These are phyloP conservation scores for Hypoxylon trugodes DNA, from an alignment of 495 filamentous ascomycete species.

Conservation along the genomic window DNA sequence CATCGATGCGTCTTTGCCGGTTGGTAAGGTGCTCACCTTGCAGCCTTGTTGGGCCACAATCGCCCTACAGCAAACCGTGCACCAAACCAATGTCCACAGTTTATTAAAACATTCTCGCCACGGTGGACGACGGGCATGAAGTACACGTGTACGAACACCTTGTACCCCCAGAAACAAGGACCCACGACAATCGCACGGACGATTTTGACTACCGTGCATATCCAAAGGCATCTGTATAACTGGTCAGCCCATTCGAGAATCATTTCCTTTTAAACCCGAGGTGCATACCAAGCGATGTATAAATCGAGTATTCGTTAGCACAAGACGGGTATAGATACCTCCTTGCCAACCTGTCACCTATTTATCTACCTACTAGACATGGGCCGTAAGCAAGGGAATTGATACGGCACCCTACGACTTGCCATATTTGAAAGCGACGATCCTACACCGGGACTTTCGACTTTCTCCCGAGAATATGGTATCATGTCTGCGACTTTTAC, in stretches of 20 bases:
- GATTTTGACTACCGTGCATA: slow-evolving; percentile 12
- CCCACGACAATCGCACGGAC: slow-evolving; percentile 21
- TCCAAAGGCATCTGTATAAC: slow-evolving; percentile 10
- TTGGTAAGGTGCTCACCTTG: slow-evolving; percentile 2
- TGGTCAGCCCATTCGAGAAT: slow-evolving; percentile 10
- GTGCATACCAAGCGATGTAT: slow-evolving; percentile 6
- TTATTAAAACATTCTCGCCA: neutral
- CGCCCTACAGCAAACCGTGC: slow-evolving; percentile 13
- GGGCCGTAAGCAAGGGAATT: slow-evolving; percentile 14
- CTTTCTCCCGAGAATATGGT: slow-evolving; percentile 33
- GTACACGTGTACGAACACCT: slow-evolving; percentile 32
- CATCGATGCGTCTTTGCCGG: slow-evolving; percentile 9
- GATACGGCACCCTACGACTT: slow-evolving; percentile 20
- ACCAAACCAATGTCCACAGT: slow-evolving; percentile 4
- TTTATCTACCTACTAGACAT: no score
- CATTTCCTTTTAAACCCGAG: slow-evolving; percentile 12
- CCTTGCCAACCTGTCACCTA: no score
- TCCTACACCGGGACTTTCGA: slow-evolving; percentile 9
- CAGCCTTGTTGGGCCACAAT: slow-evolving; percentile 6
- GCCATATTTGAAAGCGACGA: slow-evolving; percentile 26
- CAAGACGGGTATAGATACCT: slow-evolving; percentile 23
- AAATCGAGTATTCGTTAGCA: slow-evolving; percentile 24
- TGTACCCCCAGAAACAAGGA: slow-evolving; percentile 5
- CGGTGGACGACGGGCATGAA: slow-evolving; percentile 22
- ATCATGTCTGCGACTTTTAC: slow-evolving; percentile 22